phyloP scores from a whole-genome alignment of 2,329 filamentous ascomycete genomes.

The Grosmannia clavigera region DNA sequence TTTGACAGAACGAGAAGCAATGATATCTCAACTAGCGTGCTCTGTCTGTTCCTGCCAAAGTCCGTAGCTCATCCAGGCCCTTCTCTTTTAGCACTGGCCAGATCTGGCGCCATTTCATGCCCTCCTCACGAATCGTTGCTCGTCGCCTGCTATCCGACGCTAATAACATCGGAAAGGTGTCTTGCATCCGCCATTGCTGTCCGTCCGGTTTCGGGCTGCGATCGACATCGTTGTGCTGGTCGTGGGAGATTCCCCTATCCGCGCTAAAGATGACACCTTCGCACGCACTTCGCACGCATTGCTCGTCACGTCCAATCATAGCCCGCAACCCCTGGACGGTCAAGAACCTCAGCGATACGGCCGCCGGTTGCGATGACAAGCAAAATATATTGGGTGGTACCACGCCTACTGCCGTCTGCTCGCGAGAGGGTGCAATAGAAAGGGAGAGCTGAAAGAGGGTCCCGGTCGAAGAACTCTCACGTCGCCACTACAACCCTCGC shows the following conservation, averaged over 20 bases:
- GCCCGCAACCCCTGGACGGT: neutral
- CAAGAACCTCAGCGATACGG: neutral
- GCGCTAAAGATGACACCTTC: conserved; percentile 3
- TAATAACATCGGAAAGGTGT: neutral
- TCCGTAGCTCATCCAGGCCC: neutral
- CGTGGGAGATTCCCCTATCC: neutral
- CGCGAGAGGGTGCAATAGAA: neutral
- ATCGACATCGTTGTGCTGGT: neutral
- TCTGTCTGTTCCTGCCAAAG: neutral
- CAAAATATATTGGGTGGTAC: neutral
- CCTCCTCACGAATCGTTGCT: neutral
- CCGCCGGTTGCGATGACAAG: neutral
- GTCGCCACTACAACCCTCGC: neutral
- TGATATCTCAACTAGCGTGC: too few relatives aligned
- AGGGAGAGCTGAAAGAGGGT: neutral
- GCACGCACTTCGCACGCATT: conserved; percentile 1
- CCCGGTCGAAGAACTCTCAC: neutral
- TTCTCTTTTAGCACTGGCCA: neutral
- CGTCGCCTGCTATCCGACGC: neutral
- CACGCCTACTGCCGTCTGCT: neutral
- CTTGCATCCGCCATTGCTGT: neutral
- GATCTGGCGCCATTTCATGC: neutral
- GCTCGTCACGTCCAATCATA: neutral
- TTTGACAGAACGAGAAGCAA: too few relatives aligned
- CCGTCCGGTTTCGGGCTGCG: neutral